Evolutionary conservation across 768 basidiomycete species (phyloP).

Genomic region (Phylloporus sp.): DNA sequence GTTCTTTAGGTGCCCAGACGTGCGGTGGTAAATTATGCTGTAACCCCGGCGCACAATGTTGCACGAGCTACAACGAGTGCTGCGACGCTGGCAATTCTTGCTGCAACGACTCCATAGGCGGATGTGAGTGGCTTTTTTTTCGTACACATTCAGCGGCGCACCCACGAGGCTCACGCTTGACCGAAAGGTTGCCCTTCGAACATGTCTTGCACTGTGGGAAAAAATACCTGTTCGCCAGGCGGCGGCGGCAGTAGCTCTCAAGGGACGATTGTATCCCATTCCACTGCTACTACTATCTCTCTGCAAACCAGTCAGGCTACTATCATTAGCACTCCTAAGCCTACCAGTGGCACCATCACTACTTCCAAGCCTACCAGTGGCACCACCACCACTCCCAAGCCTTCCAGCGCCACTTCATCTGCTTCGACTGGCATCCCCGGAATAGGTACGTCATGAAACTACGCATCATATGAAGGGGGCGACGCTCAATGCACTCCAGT

Average conservation of each 20-base stretch:
- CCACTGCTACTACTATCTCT: too few relatives aligned
- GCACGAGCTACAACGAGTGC: slow-evolving; percentile 1
- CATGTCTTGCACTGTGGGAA: slow-evolving; percentile 2
- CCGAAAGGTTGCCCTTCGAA: slow-evolving; percentile 21
- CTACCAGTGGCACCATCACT: not conserved
- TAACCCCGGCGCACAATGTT: slow-evolving; percentile 5
- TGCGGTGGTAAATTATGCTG: slow-evolving; percentile 16
- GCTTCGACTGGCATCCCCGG: not conserved
- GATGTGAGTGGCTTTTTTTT: slow-evolving; percentile 18
- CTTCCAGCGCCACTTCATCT: not conserved
- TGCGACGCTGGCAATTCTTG: slow-evolving; percentile 13
- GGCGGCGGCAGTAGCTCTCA: slow-evolving; percentile 5
- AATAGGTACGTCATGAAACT: not conserved
- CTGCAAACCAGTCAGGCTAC: too few relatives aligned
- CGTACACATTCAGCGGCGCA: too few relatives aligned
- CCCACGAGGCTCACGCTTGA: slow-evolving; percentile 2
- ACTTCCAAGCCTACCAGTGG: not conserved
- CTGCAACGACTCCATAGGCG: slow-evolving; percentile 20
- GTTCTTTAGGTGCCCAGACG: slow-evolving; percentile 10
- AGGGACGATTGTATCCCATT: too few relatives aligned
- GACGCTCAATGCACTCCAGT: not conserved
- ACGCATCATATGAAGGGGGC: not conserved
- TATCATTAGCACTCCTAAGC: not conserved
- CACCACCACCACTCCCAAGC: not conserved
- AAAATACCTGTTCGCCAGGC: slow-evolving; percentile 1